Conservation (phyloP, 306 rosid species). For the Fagus crenata region DNA sequence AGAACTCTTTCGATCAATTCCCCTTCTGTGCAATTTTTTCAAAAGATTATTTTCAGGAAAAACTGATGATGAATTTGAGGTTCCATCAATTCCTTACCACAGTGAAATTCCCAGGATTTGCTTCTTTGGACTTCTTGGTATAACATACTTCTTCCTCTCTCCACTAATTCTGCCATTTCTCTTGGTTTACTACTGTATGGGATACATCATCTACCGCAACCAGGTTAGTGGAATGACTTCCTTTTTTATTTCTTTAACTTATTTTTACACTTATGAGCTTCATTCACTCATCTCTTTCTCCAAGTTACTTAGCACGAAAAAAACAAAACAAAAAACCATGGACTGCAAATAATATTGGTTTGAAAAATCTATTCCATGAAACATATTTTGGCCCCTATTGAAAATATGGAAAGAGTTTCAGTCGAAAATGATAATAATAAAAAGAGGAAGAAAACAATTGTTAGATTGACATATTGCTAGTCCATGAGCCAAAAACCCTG, state of each 20-base stretch:
- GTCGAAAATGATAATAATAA: background rate
- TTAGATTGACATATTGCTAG: too few relatives aligned
- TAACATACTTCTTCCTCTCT: conserved; percentile 85
- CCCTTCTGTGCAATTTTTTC: conserved; percentile 43
- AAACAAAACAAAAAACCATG: too few relatives aligned
- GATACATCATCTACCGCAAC: conserved; percentile 71
- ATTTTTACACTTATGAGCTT: background rate
- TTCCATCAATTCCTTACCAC: conserved; percentile 64
- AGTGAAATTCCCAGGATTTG: conserved; percentile 65
- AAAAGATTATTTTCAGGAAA: conserved; percentile 38
- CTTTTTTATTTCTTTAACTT: conserved; percentile 7
- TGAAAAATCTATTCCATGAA: background rate
- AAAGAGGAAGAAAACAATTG: too few relatives aligned
- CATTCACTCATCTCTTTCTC: background rate
- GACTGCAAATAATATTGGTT: background rate
- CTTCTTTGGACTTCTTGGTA: conserved; percentile 91
- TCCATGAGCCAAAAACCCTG: too few relatives aligned
- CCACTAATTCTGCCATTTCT: conserved; percentile 92
- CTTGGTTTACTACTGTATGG: conserved; percentile 69
- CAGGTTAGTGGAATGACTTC: conserved; percentile 63
- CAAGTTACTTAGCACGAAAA: background rate
- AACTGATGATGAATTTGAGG: conserved; percentile 43
- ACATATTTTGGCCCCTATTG: background rate
- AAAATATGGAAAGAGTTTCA: background rate
- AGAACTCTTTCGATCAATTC: conserved; percentile 55